phyloP scores from a whole-genome alignment of 352 stramenopile species.

The Globisporangium canariense region DNA sequence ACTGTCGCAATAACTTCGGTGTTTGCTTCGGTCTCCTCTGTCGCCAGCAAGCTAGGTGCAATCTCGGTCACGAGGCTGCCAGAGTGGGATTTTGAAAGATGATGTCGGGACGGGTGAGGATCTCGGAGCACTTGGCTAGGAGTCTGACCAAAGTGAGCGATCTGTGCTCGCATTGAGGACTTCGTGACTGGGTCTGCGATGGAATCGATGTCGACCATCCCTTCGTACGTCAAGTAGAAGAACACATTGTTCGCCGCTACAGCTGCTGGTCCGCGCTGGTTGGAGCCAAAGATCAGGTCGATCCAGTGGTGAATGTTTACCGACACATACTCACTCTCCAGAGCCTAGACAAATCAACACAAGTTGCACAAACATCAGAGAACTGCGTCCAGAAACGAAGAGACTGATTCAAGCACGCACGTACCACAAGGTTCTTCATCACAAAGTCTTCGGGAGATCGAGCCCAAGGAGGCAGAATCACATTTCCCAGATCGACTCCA shows the following conservation, averaged over 20 bases:
- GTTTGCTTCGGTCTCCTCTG: not conserved
- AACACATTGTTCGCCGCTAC: slow-evolving; percentile 96
- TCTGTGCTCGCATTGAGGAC: slow-evolving; percentile 95
- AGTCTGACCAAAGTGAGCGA: slow-evolving; percentile 98
- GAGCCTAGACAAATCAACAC: slow-evolving; percentile 31
- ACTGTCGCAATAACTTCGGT: not conserved
- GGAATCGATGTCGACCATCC: slow-evolving; percentile 96
- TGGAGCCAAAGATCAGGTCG: slow-evolving; percentile 78
- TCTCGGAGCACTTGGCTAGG: slow-evolving; percentile 95
- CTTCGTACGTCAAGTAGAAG: slow-evolving; percentile 99
- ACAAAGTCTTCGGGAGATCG: slow-evolving; percentile 79
- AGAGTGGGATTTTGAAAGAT: slow-evolving; percentile 7
- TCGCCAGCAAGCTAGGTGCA: not conserved
- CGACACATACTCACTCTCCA: slow-evolving; percentile 87
- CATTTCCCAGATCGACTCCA: slow-evolving; percentile 86
- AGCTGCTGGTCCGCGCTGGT: slow-evolving; percentile 75
- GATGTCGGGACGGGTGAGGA: slow-evolving; percentile 60
- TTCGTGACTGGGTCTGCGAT: slow-evolving; percentile 91
- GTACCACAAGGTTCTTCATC: slow-evolving; percentile 79
- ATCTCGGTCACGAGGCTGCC: not conserved
- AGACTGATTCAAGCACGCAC: slow-evolving; percentile 24
- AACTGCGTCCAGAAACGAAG: not conserved
- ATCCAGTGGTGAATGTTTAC: slow-evolving; percentile 88
- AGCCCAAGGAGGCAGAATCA: slow-evolving; percentile 92
- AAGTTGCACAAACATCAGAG: not conserved